Evolutionary conservation across 2,329 filamentous ascomycete species (phyloP), one percentile per base, ranked within the genome.

Genomic region (Phialophora expanda): DNA sequence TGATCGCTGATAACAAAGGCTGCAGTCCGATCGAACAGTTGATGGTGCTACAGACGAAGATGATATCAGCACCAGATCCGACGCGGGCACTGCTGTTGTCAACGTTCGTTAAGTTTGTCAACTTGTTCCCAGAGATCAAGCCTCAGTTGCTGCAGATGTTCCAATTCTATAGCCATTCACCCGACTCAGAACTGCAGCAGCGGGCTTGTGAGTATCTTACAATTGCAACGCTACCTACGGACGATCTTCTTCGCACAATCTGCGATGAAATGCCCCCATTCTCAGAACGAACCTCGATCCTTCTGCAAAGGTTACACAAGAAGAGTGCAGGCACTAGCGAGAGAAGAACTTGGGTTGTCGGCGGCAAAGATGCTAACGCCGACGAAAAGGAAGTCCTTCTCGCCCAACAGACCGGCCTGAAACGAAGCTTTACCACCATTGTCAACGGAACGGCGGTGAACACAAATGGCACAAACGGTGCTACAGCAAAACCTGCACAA

Each of bases 221-320:
- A 0, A 83, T 99, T 68, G 92, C 93, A 20, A 93, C 87, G 38
- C 85, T 96, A 76, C 90, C 92, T 0, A 92, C 92, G 0, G 95
- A 99, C 73, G 93, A 98, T 70, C 85, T 99, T 6, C 83, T 99
- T 12, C 88, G 95, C 59, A 98, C 95, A 0, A 89, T 99, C 5
- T 97, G 93, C 77, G 95, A 99, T 73, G 95, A 99, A 77, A 99
- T 99, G 96, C 95, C 95, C 2, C 93, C 95, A 0, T 99, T 98
- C 80, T 96, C 95, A 0, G 93, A 99, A 77, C 85, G 96, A 66
- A 89, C 96, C 65, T 98, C 95, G 4, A 94, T 95, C 1, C 83
- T 99, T 30, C 83, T 99, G 11, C 97, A 94, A 46, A 87, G 95
- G 65, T 84, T 99, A 57, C 94, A 99, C 78, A 93, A 97, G 78